A percentile compares a stretch with the other conserved stretches of the same genome.
Evolutionary conservation across 2,329 filamentous ascomycete genomes (phyloP).

Genomic region (Penicillium sp.): DNA sequence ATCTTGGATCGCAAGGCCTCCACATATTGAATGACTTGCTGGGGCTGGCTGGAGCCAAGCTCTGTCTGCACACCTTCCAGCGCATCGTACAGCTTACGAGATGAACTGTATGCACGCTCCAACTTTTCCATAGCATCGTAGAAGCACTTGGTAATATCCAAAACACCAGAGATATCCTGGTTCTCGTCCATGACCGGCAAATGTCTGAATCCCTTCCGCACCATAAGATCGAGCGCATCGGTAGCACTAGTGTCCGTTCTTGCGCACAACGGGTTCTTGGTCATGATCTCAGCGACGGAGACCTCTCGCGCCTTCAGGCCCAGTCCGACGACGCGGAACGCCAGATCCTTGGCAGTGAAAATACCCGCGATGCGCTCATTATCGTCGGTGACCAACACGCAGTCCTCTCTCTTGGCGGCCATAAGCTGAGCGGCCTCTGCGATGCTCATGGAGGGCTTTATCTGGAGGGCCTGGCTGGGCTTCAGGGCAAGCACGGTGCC

Average conservation of each 20-base stretch:
- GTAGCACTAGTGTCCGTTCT: slow-evolving; percentile 96
- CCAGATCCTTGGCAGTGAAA: slow-evolving; percentile 96
- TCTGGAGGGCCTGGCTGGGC: slow-evolving; percentile 90
- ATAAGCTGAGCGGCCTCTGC: slow-evolving; percentile 95
- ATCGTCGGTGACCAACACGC: slow-evolving; percentile 92
- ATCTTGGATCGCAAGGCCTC: slow-evolving; percentile 92
- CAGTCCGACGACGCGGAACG: slow-evolving; percentile 87
- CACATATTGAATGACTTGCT: slow-evolving; percentile 98
- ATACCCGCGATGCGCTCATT: slow-evolving; percentile 97
- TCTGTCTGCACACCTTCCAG: slow-evolving; percentile 96
- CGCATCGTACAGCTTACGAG: slow-evolving; percentile 94
- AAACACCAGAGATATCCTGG: slow-evolving; percentile 93
- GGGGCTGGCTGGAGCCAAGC: slow-evolving; percentile 86
- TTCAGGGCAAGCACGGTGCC: slow-evolving; percentile 92
- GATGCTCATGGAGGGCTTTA: slow-evolving; percentile 88
- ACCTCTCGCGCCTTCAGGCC: slow-evolving; percentile 82
- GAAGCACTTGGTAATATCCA: slow-evolving; percentile 99
- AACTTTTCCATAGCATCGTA: slow-evolving; percentile 99
- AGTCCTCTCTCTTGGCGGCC: slow-evolving; percentile 97
- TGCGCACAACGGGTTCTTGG: slow-evolving; percentile 95
- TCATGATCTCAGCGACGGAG: slow-evolving; percentile 98
- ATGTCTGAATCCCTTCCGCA: slow-evolving; percentile 94
- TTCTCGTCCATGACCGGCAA: slow-evolving; percentile 99
- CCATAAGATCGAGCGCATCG: slow-evolving; percentile 94
- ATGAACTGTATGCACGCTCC: slow-evolving; percentile 93